Evolutionary conservation across 352 stramenopile species (phyloP).

Genomic region (Phytophthora rubi): DNA sequence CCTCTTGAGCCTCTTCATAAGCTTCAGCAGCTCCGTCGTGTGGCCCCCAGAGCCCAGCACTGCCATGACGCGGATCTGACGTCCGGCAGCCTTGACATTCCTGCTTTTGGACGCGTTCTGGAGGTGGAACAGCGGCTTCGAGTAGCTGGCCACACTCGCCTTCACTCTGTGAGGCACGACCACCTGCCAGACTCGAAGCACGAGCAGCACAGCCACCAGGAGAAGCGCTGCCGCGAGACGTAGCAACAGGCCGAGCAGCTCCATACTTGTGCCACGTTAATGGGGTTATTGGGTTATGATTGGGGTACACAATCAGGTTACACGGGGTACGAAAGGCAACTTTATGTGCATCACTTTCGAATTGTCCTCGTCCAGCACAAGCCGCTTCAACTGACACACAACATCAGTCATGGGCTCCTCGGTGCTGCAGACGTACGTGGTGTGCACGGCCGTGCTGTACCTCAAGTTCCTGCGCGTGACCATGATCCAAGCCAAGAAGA

Average conservation of each 20-base stretch:
- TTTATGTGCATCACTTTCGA: constrained; percentile 21
- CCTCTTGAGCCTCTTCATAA: constrained; percentile 86
- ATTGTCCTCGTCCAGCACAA: constrained; percentile 23
- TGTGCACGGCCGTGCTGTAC: constrained; percentile 57
- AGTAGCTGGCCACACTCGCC: constrained; percentile 25
- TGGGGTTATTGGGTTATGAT: constrained; percentile 11
- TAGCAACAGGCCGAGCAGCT: constrained; percentile 32
- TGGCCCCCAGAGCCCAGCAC: constrained; percentile 91
- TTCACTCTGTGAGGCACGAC: constrained; percentile 37
- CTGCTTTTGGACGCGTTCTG: constrained; percentile 13
- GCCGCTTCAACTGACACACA: constrained; percentile 2
- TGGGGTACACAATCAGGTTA: background rate
- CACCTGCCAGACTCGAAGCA: constrained; percentile 41
- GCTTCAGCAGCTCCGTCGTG: constrained; percentile 95
- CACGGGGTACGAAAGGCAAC: constrained; percentile 24
- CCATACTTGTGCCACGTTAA: constrained; percentile 32
- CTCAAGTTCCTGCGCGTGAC: constrained; percentile 65
- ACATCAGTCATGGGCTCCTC: constrained; percentile 25
- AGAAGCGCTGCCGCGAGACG: constrained; percentile 20
- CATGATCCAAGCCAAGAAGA: constrained; percentile 60
- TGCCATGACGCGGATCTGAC: constrained; percentile 68
- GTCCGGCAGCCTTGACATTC: constrained; percentile 1
- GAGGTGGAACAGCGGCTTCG: constrained; percentile 25
- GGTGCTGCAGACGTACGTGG: constrained; percentile 55
- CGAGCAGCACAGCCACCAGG: constrained; percentile 28